phyloP scores from a whole-genome alignment of 352 stramenopile species.

The Globisporangium orthogonon region DNA sequence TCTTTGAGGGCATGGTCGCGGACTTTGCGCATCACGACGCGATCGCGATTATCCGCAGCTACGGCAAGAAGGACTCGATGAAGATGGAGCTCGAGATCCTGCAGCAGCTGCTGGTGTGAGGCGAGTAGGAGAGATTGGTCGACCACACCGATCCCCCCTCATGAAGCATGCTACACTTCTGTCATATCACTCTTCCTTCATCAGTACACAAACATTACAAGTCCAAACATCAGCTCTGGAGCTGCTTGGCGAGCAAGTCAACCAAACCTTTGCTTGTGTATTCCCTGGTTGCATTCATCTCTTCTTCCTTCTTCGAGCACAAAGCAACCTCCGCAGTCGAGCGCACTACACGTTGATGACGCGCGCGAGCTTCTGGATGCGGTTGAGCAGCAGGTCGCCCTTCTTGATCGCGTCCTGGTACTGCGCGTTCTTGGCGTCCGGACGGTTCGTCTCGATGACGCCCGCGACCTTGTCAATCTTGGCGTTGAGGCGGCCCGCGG shows the following conservation, averaged over 20 bases:
- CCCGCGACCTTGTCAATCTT: slow-evolving; percentile 99
- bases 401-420: slow-evolving; percentile 99
- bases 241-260: too few species aligned
- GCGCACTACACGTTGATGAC: slow-evolving; percentile 90
- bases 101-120: slow-evolving; percentile 34
- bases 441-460: slow-evolving; percentile 98
- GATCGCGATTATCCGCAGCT: slow-evolving; percentile 60
- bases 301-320: too few species aligned
- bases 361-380: slow-evolving; percentile 97
- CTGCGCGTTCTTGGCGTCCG: slow-evolving; percentile 97
- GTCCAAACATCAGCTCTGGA: too few species aligned
- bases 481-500: slow-evolving; percentile 92
- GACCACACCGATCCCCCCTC: not conserved
- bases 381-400: slow-evolving; percentile 97
- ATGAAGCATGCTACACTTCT: not conserved
- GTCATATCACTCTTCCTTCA: too few species aligned
- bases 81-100: slow-evolving; percentile 47
- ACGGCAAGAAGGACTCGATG: slow-evolving; percentile 55
- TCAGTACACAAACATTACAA: too few species aligned
- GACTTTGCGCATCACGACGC: slow-evolving; percentile 58
- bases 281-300: too few species aligned
- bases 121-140: not conserved
- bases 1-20: slow-evolving; percentile 36
- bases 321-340: too few species aligned
- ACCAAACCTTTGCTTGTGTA: too few species aligned